Conservation (phyloP, 1,284 basidiomycete genomes). For the Pseudozyma sp. region DNA sequence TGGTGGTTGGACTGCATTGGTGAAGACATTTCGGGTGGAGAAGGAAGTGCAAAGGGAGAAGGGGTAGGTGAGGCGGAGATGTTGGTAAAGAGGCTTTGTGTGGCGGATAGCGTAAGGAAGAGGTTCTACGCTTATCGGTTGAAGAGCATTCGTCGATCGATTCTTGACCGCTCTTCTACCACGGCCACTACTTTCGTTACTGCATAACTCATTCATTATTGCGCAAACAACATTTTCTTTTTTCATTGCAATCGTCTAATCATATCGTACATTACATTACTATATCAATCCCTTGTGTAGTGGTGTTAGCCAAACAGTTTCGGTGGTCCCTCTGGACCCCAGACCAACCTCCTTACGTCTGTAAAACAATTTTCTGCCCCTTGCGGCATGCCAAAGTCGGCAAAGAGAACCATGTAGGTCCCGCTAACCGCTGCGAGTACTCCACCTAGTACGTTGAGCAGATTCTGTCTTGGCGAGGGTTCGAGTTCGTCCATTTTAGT, state of each 20-base stretch:
- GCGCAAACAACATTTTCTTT: not conserved
- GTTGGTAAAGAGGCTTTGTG: conserved; percentile 31
- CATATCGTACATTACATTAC: not conserved
- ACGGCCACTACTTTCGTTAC: no score
- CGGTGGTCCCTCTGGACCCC: conserved; percentile 28
- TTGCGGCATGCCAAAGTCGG: conserved; percentile 30
- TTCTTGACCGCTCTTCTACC: not conserved
- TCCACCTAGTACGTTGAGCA: conserved; percentile 31
- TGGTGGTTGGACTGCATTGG: conserved; percentile 55
- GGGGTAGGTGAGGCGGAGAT: conserved; percentile 19
- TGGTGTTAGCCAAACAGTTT: conserved; percentile 17
- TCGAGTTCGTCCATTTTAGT: conserved; percentile 29
- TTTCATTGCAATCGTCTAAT: not conserved
- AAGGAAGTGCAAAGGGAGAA: not conserved
- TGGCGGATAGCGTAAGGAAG: conserved; percentile 50
- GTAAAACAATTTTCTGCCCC: conserved; percentile 28
- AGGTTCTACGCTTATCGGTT: conserved; percentile 47
- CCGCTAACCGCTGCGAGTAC: conserved; percentile 14
- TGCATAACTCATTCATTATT: no score
- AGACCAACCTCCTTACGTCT: conserved; percentile 16
- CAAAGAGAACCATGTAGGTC: conserved; percentile 39
- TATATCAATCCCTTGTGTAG: not conserved
- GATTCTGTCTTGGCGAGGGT: conserved; percentile 17
- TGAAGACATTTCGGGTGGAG: not conserved
- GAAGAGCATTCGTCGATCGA: conserved; percentile 21